Percentiles rank a stretch among this genome's conserved stretches.
Evolutionary conservation across 129 eudicot genomes (phyloP).

Genomic region (Flaveria trinervia): DNA sequence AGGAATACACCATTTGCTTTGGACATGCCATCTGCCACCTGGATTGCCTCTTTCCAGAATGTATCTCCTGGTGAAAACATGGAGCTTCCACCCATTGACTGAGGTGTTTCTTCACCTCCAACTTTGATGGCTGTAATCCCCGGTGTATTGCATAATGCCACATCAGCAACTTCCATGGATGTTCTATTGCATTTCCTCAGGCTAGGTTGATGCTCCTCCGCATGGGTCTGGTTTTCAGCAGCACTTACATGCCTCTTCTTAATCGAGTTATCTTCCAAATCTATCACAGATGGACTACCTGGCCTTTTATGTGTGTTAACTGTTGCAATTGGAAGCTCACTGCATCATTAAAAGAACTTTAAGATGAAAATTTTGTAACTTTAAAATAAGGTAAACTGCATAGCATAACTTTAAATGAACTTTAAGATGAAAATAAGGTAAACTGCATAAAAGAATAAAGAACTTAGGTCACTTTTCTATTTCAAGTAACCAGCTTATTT

Average conservation of each 20-base stretch:
- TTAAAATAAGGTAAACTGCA: background rate
- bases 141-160: conserved; percentile 58
- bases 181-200: conserved; percentile 64
- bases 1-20: conserved; percentile 16
- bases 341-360: conserved; percentile 35
- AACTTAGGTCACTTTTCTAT: background rate
- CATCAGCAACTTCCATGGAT: conserved; percentile 28
- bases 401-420: background rate
- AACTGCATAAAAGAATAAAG: background rate
- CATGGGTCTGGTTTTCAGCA: conserved; percentile 22
- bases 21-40: conserved; percentile 75
- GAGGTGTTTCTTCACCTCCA: conserved; percentile 68
- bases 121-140: conserved; percentile 32
- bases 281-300: conserved; percentile 50
- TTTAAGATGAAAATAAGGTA: conserved; percentile 8
- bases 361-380: conserved; percentile 6
- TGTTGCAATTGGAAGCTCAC: conserved; percentile 49
- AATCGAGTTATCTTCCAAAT: conserved; percentile 48
- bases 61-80: conserved; percentile 91
- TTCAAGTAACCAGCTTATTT: background rate
- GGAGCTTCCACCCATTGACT: conserved; percentile 76
- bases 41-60: conserved; percentile 95
- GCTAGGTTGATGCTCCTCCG: conserved; percentile 39
- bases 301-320: conserved; percentile 53
- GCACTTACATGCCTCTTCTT: conserved; percentile 53